Conservation (phyloP, 2,329 filamentous ascomycete species). For the Stachybotrys elegans region DNA sequence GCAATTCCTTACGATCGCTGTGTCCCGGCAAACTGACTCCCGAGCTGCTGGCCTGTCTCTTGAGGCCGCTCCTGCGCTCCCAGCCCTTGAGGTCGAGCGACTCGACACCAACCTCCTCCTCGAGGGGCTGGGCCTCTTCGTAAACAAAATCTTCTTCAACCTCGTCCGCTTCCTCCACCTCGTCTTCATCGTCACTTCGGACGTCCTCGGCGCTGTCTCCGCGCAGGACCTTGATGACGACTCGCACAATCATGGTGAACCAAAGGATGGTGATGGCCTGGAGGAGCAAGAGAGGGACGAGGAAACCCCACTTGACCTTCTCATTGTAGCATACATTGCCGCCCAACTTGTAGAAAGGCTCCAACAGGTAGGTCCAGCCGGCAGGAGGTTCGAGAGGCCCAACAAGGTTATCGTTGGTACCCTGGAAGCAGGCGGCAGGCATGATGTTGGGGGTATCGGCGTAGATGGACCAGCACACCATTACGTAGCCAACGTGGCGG, state of each 20-base stretch:
- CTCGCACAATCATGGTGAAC: conserved; percentile 83
- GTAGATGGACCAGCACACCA: conserved; percentile 79
- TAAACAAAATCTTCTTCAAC: conserved; percentile 50
- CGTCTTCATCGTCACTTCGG: conserved; percentile 79
- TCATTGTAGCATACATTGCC: conserved; percentile 77
- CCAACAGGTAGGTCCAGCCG: conserved; percentile 58
- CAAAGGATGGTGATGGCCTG: conserved; percentile 79
- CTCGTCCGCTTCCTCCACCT: conserved; percentile 58
- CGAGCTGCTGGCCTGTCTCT: conserved; percentile 47
- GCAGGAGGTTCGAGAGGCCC: conserved; percentile 48
- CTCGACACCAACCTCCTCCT: conserved; percentile 74
- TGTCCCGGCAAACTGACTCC: conserved; percentile 65
- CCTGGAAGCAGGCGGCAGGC: conserved; percentile 66
- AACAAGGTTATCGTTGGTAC: conserved; percentile 47
- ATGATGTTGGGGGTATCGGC: conserved; percentile 58
- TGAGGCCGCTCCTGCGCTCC: conserved; percentile 52
- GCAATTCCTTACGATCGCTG: conserved; percentile 73
- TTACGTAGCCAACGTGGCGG: conserved; percentile 75
- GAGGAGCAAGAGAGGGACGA: conserved; percentile 69
- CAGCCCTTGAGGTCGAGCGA: conserved; percentile 61
- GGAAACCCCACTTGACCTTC: conserved; percentile 69
- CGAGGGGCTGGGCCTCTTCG: conserved; percentile 52
- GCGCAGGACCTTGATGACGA: conserved; percentile 73
- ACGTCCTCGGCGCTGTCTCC: conserved; percentile 78
- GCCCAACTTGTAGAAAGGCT: conserved; percentile 66